Conservation (phyloP, 2,329 filamentous ascomycete species). For the Neopestalotiopsis clavispora region DNA sequence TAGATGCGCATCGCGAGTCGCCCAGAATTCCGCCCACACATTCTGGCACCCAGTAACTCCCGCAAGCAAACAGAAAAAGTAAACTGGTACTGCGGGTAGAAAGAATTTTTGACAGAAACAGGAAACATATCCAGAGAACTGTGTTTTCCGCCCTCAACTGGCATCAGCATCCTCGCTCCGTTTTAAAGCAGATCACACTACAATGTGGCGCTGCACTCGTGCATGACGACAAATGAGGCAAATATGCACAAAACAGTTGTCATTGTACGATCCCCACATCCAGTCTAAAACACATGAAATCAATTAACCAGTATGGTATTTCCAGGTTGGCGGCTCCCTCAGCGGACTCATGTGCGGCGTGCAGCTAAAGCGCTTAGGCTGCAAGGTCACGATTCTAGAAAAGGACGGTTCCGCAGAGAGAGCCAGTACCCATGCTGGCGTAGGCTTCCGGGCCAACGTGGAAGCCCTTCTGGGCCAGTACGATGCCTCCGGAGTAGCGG, state of each 20-base stretch:
- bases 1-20: too few relatives aligned
- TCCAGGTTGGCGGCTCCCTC: slow-evolving; percentile 41
- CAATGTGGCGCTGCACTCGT: too few relatives aligned
- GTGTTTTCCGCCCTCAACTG: too few relatives aligned
- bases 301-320: neutral
- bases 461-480: slow-evolving; percentile 33
- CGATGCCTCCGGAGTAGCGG: slow-evolving; percentile 32
- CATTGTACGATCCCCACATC: neutral
- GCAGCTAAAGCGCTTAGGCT: slow-evolving; percentile 38
- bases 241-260: neutral
- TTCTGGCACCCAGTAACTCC: too few relatives aligned
- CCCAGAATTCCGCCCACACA: too few relatives aligned
- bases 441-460: neutral
- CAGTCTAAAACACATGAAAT: neutral
- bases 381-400: slow-evolving; percentile 43
- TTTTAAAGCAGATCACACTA: too few relatives aligned
- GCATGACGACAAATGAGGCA: neutral
- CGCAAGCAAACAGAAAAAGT: too few relatives aligned
- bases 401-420: slow-evolving; percentile 36
- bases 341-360: slow-evolving; percentile 38
- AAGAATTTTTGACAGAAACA: too few relatives aligned
- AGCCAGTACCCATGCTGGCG: slow-evolving; percentile 35
- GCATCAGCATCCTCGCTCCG: too few relatives aligned
- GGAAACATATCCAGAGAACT: too few relatives aligned
- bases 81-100: too few relatives aligned